Conservation (phyloP, 192 early-diverging fungal genomes). For the Piromyces finnis region DNA sequence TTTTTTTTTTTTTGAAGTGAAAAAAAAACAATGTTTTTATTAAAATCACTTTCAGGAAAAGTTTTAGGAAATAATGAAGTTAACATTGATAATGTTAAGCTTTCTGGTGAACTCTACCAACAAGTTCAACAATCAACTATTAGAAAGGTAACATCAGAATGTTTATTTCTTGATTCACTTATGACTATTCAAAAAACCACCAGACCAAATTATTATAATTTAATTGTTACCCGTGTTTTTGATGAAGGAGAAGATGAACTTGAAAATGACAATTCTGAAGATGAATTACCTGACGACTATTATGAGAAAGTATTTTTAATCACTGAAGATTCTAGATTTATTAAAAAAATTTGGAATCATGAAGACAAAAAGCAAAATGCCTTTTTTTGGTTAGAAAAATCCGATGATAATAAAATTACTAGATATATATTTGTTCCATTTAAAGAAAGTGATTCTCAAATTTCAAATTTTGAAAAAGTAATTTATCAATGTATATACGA, state of each 20-base stretch:
- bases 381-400: slow-evolving; percentile 35
- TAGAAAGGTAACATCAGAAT: neutral
- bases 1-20: neutral
- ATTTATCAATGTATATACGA: slow-evolving; percentile 53
- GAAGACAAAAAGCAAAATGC: neutral
- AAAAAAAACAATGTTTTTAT: neutral
- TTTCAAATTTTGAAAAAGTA: slow-evolving; percentile 31
- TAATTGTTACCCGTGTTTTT: slow-evolving; percentile 55
- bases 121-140: neutral
- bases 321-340: slow-evolving; percentile 29
- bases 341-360: slow-evolving; percentile 7
- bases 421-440: slow-evolving; percentile 21
- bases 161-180: slow-evolving; percentile 20
- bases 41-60: neutral
- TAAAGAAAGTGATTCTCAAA: slow-evolving; percentile 9
- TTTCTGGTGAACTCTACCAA: neutral
- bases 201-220: slow-evolving; percentile 42
- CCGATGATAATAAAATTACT: slow-evolving; percentile 12
- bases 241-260: slow-evolving; percentile 59
- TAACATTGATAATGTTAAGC: neutral
- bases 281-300: slow-evolving; percentile 14
- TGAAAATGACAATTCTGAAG: slow-evolving; percentile 25
- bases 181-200: slow-evolving; percentile 49
- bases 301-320: slow-evolving; percentile 57
- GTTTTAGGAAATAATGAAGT: neutral